A percentile compares a stretch with the other conserved stretches of the same genome.
These are phyloP conservation scores for Aspergillus asperescens DNA, from an alignment of 495 filamentous ascomycete genomes.

Conservation along the genomic window DNA sequence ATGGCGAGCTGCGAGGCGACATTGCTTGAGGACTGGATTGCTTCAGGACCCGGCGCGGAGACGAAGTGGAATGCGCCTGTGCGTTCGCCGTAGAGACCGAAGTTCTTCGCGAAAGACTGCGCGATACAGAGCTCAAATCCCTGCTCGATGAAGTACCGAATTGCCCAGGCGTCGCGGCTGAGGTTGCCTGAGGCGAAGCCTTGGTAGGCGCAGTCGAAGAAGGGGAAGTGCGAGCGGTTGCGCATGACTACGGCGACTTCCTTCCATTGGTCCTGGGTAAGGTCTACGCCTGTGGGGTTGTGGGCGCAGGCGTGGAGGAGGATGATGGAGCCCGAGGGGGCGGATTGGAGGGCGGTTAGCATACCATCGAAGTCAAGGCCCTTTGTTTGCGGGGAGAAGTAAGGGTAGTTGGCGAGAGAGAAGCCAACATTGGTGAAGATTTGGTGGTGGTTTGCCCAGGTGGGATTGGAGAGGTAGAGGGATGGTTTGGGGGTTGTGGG, in stretches of 20 bases:
- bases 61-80: slow-evolving; percentile 97
- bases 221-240: slow-evolving; percentile 82
- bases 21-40: slow-evolving; percentile 52
- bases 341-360: slow-evolving; percentile 58
- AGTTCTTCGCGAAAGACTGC: slow-evolving; percentile 98
- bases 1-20: slow-evolving; percentile 88
- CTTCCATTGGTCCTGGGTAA: slow-evolving; percentile 90
- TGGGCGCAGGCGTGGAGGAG: slow-evolving; percentile 95
- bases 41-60: slow-evolving; percentile 63
- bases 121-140: slow-evolving; percentile 95
- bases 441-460: slow-evolving; percentile 98
- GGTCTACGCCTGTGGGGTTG: slow-evolving; percentile 97
- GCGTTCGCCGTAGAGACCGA: slow-evolving; percentile 94
- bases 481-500: slow-evolving; percentile 53
- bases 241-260: slow-evolving; percentile 73
- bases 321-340: slow-evolving; percentile 75
- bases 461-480: slow-evolving; percentile 88
- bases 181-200: slow-evolving; percentile 95
- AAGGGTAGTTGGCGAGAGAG: slow-evolving; percentile 77
- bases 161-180: slow-evolving; percentile 75
- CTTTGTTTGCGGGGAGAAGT: slow-evolving; percentile 81
- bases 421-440: slow-evolving; percentile 92
- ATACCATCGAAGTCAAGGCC: slow-evolving; percentile 91
- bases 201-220: slow-evolving; percentile 98
- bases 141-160: slow-evolving; percentile 87